Evolutionary conservation across 2,329 filamentous ascomycete genomes (phyloP).

Genomic region (Teratosphaeria nubilosa): DNA sequence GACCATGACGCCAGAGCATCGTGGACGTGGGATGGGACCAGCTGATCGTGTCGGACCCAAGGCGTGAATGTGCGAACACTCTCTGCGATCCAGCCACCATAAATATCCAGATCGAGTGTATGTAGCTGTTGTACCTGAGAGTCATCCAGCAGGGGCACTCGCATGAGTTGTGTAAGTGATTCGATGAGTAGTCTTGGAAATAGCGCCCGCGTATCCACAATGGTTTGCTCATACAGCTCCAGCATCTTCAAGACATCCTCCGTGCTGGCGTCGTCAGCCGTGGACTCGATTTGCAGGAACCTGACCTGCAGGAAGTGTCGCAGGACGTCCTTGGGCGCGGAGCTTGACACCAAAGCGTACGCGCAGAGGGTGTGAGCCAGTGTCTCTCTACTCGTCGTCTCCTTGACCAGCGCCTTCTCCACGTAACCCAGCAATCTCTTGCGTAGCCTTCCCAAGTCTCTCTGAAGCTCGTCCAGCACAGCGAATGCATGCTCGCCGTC

Average conservation of each 20-base stretch:
- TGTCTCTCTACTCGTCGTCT: conserved; percentile 28
- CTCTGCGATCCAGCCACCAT: conserved; percentile 68
- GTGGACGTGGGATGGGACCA: conserved; percentile 30
- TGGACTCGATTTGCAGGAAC: conserved; percentile 56
- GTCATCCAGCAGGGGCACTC: conserved; percentile 62
- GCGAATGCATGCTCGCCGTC: conserved; percentile 38
- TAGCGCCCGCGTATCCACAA: conserved; percentile 66
- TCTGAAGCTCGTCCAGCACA: conserved; percentile 53
- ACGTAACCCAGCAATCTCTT: conserved; percentile 55
- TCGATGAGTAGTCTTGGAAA: conserved; percentile 64
- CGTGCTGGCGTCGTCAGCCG: conserved; percentile 43
- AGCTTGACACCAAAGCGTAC: conserved; percentile 71
- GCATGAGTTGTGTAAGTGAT: conserved; percentile 58
- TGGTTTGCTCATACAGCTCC: conserved; percentile 63
- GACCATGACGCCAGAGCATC: conserved; percentile 55
- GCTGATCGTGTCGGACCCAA: conserved; percentile 72
- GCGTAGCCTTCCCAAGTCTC: conserved; percentile 52
- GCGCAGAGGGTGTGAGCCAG: conserved; percentile 69
- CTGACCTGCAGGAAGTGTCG: conserved; percentile 68
- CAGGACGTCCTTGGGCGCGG: conserved; percentile 67
- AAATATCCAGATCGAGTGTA: conserved; percentile 65
- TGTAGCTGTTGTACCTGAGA: conserved; percentile 54
- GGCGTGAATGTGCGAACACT: conserved; percentile 79
- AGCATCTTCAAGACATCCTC: conserved; percentile 54
- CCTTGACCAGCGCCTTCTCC: conserved; percentile 40